A percentile compares a stretch with the other conserved stretches of the same genome.
Conservation (phyloP, 2,329 filamentous ascomycete genomes). For the Emydomyces testavorans region DNA sequence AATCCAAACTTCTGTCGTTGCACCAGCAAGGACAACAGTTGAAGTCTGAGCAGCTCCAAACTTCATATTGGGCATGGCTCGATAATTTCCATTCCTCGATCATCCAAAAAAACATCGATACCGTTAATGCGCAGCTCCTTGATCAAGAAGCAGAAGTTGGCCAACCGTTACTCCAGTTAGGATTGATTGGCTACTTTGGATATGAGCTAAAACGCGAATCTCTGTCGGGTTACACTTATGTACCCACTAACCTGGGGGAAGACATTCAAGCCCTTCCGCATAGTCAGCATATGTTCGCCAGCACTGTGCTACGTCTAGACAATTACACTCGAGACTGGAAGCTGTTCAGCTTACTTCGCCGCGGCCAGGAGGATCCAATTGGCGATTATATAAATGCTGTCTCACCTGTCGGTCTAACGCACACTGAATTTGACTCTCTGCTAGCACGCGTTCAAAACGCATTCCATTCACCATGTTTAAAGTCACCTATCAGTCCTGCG, state of each 20-base stretch:
- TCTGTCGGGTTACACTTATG: conserved; percentile 14
- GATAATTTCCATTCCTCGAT: conserved; percentile 13
- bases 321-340: conserved; percentile 16
- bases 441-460: conserved; percentile 1
- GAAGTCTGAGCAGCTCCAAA: conserved; percentile 7
- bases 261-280: conserved; percentile 3
- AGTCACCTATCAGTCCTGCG: conserved; percentile 1
- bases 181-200: conserved; percentile 15
- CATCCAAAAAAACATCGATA: conserved; percentile 11
- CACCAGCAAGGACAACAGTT: conserved; percentile 11
- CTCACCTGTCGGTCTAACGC: conserved; percentile 12
- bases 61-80: conserved; percentile 14
- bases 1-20: conserved; percentile 9
- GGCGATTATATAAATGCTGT: conserved; percentile 38
- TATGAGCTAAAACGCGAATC: conserved; percentile 15
- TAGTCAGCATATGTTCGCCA: conserved; percentile 15
- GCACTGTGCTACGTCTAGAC: conserved; percentile 12
- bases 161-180: conserved; percentile 14
- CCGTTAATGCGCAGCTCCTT: conserved; percentile 7
- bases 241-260: not conserved
- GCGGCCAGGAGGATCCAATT: conserved; percentile 27
- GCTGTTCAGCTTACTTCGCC: conserved; percentile 14
- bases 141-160: conserved; percentile 13
- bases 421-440: conserved; percentile 10
- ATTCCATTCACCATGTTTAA: conserved; percentile 8